phyloP scores from a whole-genome alignment of 2,329 filamentous ascomycete species.

The Ophiocordyceps australis region DNA sequence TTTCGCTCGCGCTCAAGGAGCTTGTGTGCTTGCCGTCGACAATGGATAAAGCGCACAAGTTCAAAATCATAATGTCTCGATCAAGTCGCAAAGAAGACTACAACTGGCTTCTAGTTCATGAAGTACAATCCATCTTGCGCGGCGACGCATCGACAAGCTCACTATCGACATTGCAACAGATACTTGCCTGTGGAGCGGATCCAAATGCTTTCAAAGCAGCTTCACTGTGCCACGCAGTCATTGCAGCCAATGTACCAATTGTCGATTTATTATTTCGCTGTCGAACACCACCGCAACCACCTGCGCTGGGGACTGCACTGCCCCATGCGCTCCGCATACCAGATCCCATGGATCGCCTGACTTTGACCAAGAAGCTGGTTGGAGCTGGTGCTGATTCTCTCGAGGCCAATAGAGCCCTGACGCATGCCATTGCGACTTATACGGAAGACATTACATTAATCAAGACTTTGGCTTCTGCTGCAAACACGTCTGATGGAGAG shows the following conservation, averaged over 20 bases:
- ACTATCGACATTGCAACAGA: slow-evolving; percentile 22
- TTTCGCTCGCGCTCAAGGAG: slow-evolving; percentile 22
- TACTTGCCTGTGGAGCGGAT: slow-evolving; percentile 33
- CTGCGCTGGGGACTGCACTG: slow-evolving; percentile 28
- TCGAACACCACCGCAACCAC: slow-evolving; percentile 15
- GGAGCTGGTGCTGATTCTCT: slow-evolving; percentile 25
- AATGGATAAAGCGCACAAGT: slow-evolving; percentile 27
- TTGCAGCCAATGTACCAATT: slow-evolving; percentile 22
- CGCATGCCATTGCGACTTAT: slow-evolving; percentile 27
- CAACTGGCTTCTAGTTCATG: slow-evolving; percentile 26
- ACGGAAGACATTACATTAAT: slow-evolving; percentile 30
- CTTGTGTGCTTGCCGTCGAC: slow-evolving; percentile 24
- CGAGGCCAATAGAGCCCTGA: slow-evolving; percentile 32
- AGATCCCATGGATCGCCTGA: slow-evolving; percentile 30
- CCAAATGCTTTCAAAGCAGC: slow-evolving; percentile 33
- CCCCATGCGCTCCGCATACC: slow-evolving; percentile 31
- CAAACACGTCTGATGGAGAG: slow-evolving; percentile 30
- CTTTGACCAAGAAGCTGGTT: slow-evolving; percentile 29
- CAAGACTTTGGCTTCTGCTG: slow-evolving; percentile 21
- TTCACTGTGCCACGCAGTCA: slow-evolving; percentile 30
- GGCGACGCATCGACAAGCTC: slow-evolving; percentile 16
- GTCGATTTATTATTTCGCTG: slow-evolving; percentile 28
- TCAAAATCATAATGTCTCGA: slow-evolving; percentile 25
- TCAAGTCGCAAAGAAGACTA: slow-evolving; percentile 23
- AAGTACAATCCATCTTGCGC: slow-evolving; percentile 25